Percentiles rank a stretch among this genome's conserved stretches.
Evolutionary conservation across 495 filamentous ascomycete species (phyloP).

Genomic region (Massariosphaeria phaeospora): DNA sequence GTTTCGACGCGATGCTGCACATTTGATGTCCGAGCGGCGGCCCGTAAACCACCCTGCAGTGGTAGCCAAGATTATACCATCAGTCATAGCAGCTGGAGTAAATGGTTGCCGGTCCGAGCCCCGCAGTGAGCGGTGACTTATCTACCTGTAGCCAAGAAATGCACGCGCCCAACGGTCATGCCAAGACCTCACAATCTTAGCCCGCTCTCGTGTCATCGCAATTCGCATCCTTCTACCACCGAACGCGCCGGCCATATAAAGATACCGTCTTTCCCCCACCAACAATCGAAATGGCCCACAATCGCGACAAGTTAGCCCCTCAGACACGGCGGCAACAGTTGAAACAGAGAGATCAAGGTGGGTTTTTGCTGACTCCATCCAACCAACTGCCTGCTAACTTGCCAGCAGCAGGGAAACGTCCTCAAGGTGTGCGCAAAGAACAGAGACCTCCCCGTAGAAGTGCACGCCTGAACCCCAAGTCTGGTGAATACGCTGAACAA

Average conservation of each 20-base stretch:
- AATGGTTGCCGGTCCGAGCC: too few relatives aligned
- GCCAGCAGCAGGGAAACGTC: slow-evolving; percentile 7
- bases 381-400: not conserved
- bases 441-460: slow-evolving; percentile 17
- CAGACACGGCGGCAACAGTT: slow-evolving; percentile 7
- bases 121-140: too few relatives aligned
- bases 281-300: slow-evolving; percentile 13
- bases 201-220: not conserved
- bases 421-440: slow-evolving; percentile 10
- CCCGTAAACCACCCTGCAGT: too few relatives aligned
- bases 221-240: slow-evolving; percentile 1
- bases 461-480: slow-evolving; percentile 1
- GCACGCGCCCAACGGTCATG: not conserved
- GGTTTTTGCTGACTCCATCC: not conserved
- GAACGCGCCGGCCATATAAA: slow-evolving; percentile 11
- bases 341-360: slow-evolving; percentile 11
- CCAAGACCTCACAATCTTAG: slow-evolving; percentile 1
- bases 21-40: too few relatives aligned
- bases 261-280: slow-evolving; percentile 9
- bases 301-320: slow-evolving; percentile 4
- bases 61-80: too few relatives aligned
- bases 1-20: too few relatives aligned
- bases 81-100: too few relatives aligned
- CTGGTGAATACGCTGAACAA: not conserved
- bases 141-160: too few relatives aligned